Evolutionary conservation across 345 rosid genomes (phyloP).

Genomic region (Boechera stricta): DNA sequence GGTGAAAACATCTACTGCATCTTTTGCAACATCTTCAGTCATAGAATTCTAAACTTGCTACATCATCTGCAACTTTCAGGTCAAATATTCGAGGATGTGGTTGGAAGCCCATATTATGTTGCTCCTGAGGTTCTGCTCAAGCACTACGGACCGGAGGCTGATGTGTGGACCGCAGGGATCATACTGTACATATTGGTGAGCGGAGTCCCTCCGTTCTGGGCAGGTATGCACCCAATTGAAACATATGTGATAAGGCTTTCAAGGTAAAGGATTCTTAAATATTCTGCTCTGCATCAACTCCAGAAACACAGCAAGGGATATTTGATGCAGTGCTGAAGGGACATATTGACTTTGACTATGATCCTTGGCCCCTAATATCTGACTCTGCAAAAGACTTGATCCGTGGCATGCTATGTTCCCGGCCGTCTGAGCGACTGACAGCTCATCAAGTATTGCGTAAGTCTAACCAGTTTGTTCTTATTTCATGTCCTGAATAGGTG

Average conservation of each 20-base stretch:
- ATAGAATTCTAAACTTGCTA: slow-evolving; percentile 11
- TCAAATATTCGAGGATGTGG: slow-evolving; percentile 91
- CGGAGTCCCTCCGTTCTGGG: slow-evolving; percentile 99
- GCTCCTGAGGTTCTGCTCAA: slow-evolving; percentile 98
- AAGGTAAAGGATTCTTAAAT: slow-evolving; percentile 10
- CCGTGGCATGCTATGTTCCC: slow-evolving; percentile 79
- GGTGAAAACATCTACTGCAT: slow-evolving; percentile 49
- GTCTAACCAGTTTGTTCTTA: slow-evolving; percentile 42
- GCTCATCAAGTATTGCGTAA: slow-evolving; percentile 97
- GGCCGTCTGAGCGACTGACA: slow-evolving; percentile 78
- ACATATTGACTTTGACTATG: slow-evolving; percentile 87
- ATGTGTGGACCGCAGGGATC: slow-evolving; percentile 99
- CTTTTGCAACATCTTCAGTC: slow-evolving; percentile 12
- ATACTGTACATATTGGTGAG: slow-evolving; percentile 92
- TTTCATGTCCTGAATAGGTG: slow-evolving; percentile 1
- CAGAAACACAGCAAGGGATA: slow-evolving; percentile 98
- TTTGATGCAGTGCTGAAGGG: slow-evolving; percentile 98
- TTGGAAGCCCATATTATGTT: slow-evolving; percentile 96
- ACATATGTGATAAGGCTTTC: slow-evolving; percentile 11
- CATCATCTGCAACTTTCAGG: slow-evolving; percentile 54
- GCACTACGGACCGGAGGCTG: slow-evolving; percentile 94
- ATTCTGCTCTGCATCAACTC: slow-evolving; percentile 26
- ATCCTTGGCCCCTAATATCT: slow-evolving; percentile 96
- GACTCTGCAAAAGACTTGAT: slow-evolving; percentile 90
- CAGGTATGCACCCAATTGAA: slow-evolving; percentile 61